A percentile compares a stretch with the other conserved stretches of the same genome.
Evolutionary conservation across 148 eudicot species (phyloP).

Genomic region (Agrostemma githago): DNA sequence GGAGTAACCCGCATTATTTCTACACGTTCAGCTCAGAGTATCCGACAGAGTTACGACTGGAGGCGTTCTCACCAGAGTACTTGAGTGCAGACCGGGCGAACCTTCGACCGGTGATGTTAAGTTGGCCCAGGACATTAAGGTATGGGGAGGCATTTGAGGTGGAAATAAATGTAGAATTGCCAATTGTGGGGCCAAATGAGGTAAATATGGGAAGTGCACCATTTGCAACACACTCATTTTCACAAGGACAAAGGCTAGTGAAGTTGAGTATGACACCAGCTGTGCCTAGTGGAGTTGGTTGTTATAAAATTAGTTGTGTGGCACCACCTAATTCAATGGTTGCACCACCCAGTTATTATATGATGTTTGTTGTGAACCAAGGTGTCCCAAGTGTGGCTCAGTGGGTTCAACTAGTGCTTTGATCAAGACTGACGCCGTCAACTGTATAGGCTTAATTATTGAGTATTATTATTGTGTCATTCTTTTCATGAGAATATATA

Average conservation of each 20-base stretch:
- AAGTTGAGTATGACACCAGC: conserved; percentile 45
- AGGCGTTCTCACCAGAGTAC: conserved; percentile 85
- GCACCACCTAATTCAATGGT: conserved; percentile 57
- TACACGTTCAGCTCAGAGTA: conserved; percentile 42
- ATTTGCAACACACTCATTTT: conserved; percentile 81
- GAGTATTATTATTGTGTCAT: background rate
- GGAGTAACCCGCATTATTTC: conserved; percentile 81
- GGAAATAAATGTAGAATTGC: conserved; percentile 32
- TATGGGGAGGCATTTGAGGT: conserved; percentile 52
- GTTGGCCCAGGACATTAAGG: conserved; percentile 33
- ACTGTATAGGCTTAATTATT: background rate
- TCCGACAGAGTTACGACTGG: conserved; percentile 74
- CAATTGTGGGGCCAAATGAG: conserved; percentile 60
- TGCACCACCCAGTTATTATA: conserved; percentile 88
- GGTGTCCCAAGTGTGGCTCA: conserved; percentile 78
- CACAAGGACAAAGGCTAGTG: conserved; percentile 87
- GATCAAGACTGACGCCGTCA: background rate
- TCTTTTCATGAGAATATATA: background rate
- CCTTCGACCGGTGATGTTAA: conserved; percentile 42
- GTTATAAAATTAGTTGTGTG: conserved; percentile 46
- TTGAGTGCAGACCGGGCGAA: conserved; percentile 47
- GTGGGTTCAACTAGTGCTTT: conserved; percentile 57
- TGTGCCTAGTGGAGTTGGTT: conserved; percentile 24
- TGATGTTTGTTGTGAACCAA: conserved; percentile 76
- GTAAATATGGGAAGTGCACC: conserved; percentile 79